Evolutionary conservation across 2,329 filamentous ascomycete species (phyloP), one percentile per base, ranked within the genome.

Genomic region (Aspergillus japonicus): DNA sequence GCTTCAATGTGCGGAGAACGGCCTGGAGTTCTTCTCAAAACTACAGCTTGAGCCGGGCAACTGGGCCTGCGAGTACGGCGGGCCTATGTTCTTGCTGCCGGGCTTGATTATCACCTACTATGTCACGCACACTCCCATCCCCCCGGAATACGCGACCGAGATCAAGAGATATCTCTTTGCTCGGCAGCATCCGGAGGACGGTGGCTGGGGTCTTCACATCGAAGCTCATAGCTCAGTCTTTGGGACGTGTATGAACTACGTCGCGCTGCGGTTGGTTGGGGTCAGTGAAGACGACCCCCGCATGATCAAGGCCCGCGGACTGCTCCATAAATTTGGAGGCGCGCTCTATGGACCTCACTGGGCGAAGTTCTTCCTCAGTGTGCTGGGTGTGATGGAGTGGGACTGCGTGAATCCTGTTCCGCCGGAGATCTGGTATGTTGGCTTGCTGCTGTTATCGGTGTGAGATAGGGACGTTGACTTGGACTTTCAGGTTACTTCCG

Each of bases 21-120:
- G 89, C 42, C 83, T 98, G 56, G 81, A 85, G 3, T 98, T 96
- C 81, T 96, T 96, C 79, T 90, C 93, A 59, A 85, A 94, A 64
- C 85, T 98, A 24, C 95, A 99, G 74, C 83, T 97, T 1, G 87
- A 89, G 14, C 89, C 91, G 0, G 95, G 95, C 5, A 91, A 97
- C 71, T 99, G 95, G 95, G 95, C 84, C 5, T 98, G 94, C 79
- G 95, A 99, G 75, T 99, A 99, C 78, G 95, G 95, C 57, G 95
- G 95, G 0, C 95, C 95, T 4, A 94, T 97, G 91, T 99, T 99
- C 72, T 84, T 98, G 44, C 82, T 98, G 1, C 92, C 94, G 0
- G 91, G 94, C 49, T 75, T 96, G 23, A 87, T 97, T 62, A 87
- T 96, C 66, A 84, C 90, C 29, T 96, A 91, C 87, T 93, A 96